Base-by-base conservation (phyloP, 1,139 yeast genomes). In the Saccharomyces hybrid region DNA sequence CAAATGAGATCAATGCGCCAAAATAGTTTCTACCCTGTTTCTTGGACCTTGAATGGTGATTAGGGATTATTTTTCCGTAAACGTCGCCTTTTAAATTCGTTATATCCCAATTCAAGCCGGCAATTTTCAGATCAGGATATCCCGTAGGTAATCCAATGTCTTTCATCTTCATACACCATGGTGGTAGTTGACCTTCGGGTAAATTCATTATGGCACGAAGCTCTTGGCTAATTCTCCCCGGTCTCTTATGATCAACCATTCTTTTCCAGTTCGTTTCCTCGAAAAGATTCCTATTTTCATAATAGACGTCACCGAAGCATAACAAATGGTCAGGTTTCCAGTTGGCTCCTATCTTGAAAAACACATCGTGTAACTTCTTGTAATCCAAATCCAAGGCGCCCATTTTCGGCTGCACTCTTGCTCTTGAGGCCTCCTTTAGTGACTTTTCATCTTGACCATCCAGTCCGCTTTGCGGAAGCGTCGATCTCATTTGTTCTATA, bases 371-470 rank as follows among this genome's bases (percentile, higher is more conserved):
- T 28, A 93, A 71, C 61, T 84, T 86, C 58, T 81, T 85, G 67
- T 87, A 91, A 68, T 93, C 98, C 38, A 93, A 80, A 69, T 93
- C 99, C 28, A 93, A 71, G 55, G 83, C 77, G 1, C 96, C 96
- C 82, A 89, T 76, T 67, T 88, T 89, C 0, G 97, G 97, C 67
- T 89, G 96, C 0, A 91, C 95, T 53, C 87, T 77, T 55, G 88
- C 95, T 58, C 98, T 76, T 68, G 85, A 86, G 65, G 80, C 80
- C 63, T 89, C 95, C 64, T 87, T 83, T 59, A 89, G 67, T 2
- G 86, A 78, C 7, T 76, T 75, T 23, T 79, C 85, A 6, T 55
- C 56, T 3, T 54, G 54, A 11, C 73, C 76, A 20, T 74, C 75
- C 34, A 73, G 70, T 5, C 73, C 72, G 8, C 53, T 61, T 4